Percentiles rank a stretch among this genome's conserved stretches.
Evolutionary conservation across 176 grass and related monocot species (phyloP).

Genomic region (Juncus inflexus): DNA sequence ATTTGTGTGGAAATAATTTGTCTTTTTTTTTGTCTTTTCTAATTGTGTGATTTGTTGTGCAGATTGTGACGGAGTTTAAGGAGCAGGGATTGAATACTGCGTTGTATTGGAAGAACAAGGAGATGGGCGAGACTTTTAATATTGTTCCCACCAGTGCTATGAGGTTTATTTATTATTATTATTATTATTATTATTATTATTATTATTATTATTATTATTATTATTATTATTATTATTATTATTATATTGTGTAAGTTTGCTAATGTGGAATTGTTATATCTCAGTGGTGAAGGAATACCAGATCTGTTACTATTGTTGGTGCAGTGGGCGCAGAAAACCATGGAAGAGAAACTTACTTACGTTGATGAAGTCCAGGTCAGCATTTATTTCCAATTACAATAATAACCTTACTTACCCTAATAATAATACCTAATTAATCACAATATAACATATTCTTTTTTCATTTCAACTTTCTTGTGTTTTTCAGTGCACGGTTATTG

Average conservation of each 20-base stretch:
- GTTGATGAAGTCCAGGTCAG: constrained; percentile 90
- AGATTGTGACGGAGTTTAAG: constrained; percentile 86
- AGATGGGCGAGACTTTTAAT: constrained; percentile 69
- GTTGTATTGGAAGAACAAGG: constrained; percentile 94
- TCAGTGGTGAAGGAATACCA: constrained; percentile 91
- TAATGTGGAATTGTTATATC: constrained; percentile 7
- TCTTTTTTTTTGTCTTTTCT: neutral
- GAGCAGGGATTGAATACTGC: constrained; percentile 95
- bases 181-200: neutral
- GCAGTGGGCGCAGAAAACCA: constrained; percentile 87
- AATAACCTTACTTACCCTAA: too few relatives aligned
- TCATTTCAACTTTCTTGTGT: constrained; percentile 16
- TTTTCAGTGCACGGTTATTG: constrained; percentile 86
- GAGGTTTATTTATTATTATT: constrained; percentile 41
- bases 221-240: constrained; percentile 21
- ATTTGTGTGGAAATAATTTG: neutral
- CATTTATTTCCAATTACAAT: neutral
- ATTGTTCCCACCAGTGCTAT: constrained; percentile 96
- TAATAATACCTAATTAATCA: neutral
- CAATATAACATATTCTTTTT: neutral
- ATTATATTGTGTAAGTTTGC: constrained; percentile 16
- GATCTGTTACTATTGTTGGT: constrained; percentile 86
- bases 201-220: constrained; percentile 12
- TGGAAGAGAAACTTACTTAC: constrained; percentile 92
- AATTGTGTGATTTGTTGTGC: constrained; percentile 21